These are phyloP conservation scores for Byssoonygena ceratinophila DNA, from an alignment of 2,329 filamentous ascomycete genomes.

Conservation along the genomic window DNA sequence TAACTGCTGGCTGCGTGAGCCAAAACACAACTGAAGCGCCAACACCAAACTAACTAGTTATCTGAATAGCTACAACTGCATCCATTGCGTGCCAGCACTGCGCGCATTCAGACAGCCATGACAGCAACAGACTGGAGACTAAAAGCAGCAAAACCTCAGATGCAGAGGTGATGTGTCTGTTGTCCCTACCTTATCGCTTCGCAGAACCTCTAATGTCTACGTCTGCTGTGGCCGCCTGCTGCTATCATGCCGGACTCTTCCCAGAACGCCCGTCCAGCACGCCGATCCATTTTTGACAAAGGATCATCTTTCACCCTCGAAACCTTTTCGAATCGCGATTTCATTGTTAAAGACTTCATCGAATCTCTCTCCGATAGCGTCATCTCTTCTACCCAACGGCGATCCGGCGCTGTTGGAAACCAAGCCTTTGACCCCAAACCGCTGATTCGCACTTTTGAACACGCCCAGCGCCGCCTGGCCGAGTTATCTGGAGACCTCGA, in stretches of 20 bases:
- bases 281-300: conserved; percentile 60
- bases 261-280: conserved; percentile 9
- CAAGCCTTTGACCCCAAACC: conserved; percentile 86
- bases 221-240: conserved; percentile 3
- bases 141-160: background rate
- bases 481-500: conserved; percentile 66
- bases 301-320: conserved; percentile 78
- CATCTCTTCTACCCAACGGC: conserved; percentile 59
- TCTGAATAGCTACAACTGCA: too few relatives aligned
- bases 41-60: background rate
- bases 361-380: conserved; percentile 82
- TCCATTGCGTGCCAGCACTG: background rate
- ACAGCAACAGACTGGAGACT: background rate
- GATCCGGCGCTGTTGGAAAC: conserved; percentile 50
- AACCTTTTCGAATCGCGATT: conserved; percentile 80
- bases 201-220: conserved; percentile 12
- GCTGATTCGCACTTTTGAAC: conserved; percentile 86
- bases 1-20: background rate
- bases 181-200: background rate
- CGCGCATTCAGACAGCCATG: background rate
- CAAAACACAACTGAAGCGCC: conserved; percentile 2
- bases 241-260: conserved; percentile 30
- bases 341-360: conserved; percentile 96
- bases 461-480: conserved; percentile 45
- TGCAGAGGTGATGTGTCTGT: conserved; percentile 4